Conservation (phyloP, 2,329 filamentous ascomycete species). For the Penicillium vulpinum region DNA sequence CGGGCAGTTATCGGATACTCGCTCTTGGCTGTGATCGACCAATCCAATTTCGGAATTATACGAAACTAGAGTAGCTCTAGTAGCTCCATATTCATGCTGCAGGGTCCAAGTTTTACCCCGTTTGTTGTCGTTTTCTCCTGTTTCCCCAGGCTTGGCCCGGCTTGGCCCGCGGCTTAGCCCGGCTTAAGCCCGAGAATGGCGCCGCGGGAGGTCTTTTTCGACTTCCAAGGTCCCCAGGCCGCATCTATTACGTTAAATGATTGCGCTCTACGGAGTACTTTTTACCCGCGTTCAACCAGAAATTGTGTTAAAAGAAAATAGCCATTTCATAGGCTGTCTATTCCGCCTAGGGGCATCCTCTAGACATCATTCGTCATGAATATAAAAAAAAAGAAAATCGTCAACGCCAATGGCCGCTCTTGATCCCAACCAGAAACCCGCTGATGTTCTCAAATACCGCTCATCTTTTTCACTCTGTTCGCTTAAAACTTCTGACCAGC, state of each 20-base stretch:
- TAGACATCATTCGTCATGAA: slow-evolving; percentile 21
- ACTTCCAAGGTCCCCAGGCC: slow-evolving; percentile 11
- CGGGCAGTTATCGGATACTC: background rate
- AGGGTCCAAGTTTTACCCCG: background rate
- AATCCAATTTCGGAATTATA: background rate
- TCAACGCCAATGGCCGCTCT: slow-evolving; percentile 5
- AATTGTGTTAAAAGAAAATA: background rate
- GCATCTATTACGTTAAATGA: background rate
- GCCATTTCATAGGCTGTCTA: slow-evolving; percentile 16
- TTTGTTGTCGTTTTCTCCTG: background rate
- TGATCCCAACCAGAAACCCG: slow-evolving; percentile 12
- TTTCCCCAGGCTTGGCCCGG: background rate
- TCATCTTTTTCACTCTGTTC: slow-evolving; percentile 2
- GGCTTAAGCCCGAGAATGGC: background rate
- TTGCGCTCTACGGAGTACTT: background rate
- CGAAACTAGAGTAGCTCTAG: background rate
- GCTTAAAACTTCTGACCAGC: slow-evolving; percentile 30
- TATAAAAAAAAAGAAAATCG: slow-evolving; percentile 12
- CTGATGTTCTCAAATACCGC: slow-evolving; percentile 7
- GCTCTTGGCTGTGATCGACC: background rate
- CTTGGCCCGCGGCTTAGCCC: background rate
- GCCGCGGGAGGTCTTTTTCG: background rate
- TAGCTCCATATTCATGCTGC: background rate
- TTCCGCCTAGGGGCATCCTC: slow-evolving; percentile 20
- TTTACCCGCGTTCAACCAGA: background rate